Conservation (phyloP, 1,284 basidiomycete genomes). For the Amylostereum chailletii region DNA sequence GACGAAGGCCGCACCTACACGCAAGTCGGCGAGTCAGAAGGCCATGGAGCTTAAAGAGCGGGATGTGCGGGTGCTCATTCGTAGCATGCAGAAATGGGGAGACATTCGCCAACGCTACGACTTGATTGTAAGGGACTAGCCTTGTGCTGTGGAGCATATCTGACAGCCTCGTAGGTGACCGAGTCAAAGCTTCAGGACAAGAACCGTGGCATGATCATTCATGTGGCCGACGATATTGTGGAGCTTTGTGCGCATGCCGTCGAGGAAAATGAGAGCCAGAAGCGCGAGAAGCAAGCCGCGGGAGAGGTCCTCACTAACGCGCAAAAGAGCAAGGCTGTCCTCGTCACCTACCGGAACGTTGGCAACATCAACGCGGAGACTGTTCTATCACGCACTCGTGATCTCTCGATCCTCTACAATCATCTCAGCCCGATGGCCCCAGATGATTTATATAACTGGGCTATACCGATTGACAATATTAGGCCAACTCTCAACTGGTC, state of each 20-base stretch:
- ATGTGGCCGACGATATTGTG: constrained; percentile 90
- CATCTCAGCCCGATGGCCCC: constrained; percentile 63
- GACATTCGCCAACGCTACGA: constrained; percentile 95
- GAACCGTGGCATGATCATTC: constrained; percentile 87
- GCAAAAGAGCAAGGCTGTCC: constrained; percentile 91
- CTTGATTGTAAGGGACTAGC: constrained; percentile 62
- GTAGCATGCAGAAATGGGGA: constrained; percentile 96
- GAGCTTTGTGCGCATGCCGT: constrained; percentile 81
- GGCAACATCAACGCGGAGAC: constrained; percentile 97
- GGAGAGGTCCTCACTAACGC: constrained; percentile 83
- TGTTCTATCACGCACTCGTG: constrained; percentile 82
- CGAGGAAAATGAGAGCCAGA: constrained; percentile 75
- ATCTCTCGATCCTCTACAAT: constrained; percentile 84
- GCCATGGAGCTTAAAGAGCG: constrained; percentile 96
- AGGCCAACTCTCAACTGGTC: constrained; percentile 95
- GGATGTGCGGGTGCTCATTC: constrained; percentile 91
- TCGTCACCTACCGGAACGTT: constrained; percentile 86
- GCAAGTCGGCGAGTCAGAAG: constrained; percentile 84
- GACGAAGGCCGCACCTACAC: constrained; percentile 57
- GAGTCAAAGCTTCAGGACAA: constrained; percentile 95
- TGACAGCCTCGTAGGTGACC: constrained; percentile 45
- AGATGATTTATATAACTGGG: constrained; percentile 70
- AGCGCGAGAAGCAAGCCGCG: constrained; percentile 66
- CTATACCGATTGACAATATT: constrained; percentile 86
- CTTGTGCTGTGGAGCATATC: constrained; percentile 6